Conservation (phyloP, 257 asterid genomes). For the Solanum chaucha region DNA sequence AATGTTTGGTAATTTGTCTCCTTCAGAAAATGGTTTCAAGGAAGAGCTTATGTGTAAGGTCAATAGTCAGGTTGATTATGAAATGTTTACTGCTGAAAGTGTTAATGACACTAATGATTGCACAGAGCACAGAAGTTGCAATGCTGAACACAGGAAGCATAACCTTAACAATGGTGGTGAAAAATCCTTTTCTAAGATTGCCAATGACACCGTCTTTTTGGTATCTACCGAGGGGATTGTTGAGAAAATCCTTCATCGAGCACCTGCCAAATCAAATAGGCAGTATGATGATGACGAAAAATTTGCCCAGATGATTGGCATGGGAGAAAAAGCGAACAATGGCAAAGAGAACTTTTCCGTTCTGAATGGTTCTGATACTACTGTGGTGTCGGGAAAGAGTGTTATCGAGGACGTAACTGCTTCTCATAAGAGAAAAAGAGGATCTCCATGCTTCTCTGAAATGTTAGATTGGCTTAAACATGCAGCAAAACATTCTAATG, state of each 20-base stretch:
- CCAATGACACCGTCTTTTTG: slow-evolving; percentile 2
- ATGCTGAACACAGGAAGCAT: neutral
- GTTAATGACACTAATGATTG: neutral
- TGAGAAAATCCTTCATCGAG: slow-evolving; percentile 6
- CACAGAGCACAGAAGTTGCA: neutral
- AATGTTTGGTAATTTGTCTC: neutral
- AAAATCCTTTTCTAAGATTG: neutral
- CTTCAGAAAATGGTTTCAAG: neutral
- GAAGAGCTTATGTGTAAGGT: neutral
- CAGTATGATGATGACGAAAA: slow-evolving; percentile 6
- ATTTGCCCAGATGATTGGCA: neutral
- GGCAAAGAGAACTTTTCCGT: neutral
- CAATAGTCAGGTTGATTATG: neutral
- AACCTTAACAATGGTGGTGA: slow-evolving; percentile 2
- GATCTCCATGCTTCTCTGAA: slow-evolving; percentile 20
- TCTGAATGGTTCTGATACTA: neutral
- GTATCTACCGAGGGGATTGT: slow-evolving; percentile 12
- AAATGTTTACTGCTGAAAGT: slow-evolving; percentile 3
- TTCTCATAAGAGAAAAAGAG: slow-evolving; percentile 55
- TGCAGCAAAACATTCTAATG: slow-evolving; percentile 35
- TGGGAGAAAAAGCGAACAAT: neutral
- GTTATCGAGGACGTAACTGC: slow-evolving; percentile 6
- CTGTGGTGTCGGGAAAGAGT: slow-evolving; percentile 2
- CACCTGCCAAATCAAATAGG: slow-evolving; percentile 9
- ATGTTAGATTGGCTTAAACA: slow-evolving; percentile 51